Percentiles rank a stretch among this genome's conserved stretches.
phyloP scores from a whole-genome alignment of 73 alveolate genomes.

The Uronychia binucleata region DNA sequence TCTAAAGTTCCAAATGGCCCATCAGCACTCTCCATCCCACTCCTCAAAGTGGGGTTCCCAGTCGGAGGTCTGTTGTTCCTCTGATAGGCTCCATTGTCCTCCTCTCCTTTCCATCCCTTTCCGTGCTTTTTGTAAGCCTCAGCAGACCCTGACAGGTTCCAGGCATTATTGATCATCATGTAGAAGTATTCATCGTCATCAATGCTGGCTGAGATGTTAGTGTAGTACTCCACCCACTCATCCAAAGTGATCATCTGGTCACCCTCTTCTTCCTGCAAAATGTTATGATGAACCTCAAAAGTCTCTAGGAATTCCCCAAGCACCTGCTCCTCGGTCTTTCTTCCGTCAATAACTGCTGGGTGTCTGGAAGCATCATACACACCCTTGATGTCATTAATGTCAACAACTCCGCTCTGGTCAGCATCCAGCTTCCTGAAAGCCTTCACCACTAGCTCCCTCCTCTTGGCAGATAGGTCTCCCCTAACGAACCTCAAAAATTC shows the following conservation, averaged over 20 bases:
- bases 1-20: constrained; percentile 39
- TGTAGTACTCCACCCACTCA: constrained; percentile 82
- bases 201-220: constrained; percentile 78
- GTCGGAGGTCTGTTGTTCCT: constrained; percentile 31
- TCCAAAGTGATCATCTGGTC: constrained; percentile 70
- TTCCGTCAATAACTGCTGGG: constrained; percentile 83
- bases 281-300: constrained; percentile 77
- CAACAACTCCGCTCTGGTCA: constrained; percentile 68
- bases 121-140: constrained; percentile 20
- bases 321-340: constrained; percentile 83
- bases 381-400: constrained; percentile 73
- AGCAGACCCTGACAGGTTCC: constrained; percentile 74
- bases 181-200: constrained; percentile 82
- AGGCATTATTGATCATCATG: constrained; percentile 79
- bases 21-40: constrained; percentile 56
- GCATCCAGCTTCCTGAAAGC: constrained; percentile 78
- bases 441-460: constrained; percentile 67
- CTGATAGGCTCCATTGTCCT: constrained; percentile 2
- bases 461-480: constrained; percentile 79
- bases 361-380: constrained; percentile 76
- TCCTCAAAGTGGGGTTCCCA: constrained; percentile 54
- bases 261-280: constrained; percentile 59
- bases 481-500: constrained; percentile 81
- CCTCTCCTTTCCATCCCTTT: constrained; percentile 61
- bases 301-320: constrained; percentile 88